Percentiles rank a stretch among this genome's conserved stretches.
phyloP scores from a whole-genome alignment of 257 asterid species.

The Mentha longifolia region DNA sequence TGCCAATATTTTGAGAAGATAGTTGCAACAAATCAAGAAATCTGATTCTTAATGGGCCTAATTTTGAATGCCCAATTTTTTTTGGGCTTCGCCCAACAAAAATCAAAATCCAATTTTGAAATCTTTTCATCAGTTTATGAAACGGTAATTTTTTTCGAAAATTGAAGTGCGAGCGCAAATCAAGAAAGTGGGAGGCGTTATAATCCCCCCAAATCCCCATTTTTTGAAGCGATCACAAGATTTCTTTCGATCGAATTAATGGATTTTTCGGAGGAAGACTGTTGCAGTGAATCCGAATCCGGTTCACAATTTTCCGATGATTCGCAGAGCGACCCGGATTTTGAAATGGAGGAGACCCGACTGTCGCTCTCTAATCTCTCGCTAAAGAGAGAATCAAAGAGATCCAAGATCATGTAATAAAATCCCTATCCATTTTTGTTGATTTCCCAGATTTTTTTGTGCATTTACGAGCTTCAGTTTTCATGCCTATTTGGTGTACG shows the following conservation, averaged over 20 bases:
- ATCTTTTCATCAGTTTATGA: background rate
- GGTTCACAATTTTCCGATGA: slow-evolving; percentile 55
- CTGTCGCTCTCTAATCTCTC: slow-evolving; percentile 59
- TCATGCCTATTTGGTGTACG: background rate
- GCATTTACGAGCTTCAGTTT: background rate
- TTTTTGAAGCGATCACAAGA: slow-evolving; percentile 15
- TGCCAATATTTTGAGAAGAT: too few species aligned
- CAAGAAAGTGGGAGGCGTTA: background rate
- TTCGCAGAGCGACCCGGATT: slow-evolving; percentile 58
- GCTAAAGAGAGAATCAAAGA: slow-evolving; percentile 39
- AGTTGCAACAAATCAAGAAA: too few species aligned
- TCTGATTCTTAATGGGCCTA: too few species aligned
- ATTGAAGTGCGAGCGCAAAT: background rate
- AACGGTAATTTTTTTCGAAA: slow-evolving; percentile 33
- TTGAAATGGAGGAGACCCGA: slow-evolving; percentile 54
- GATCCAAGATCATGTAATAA: slow-evolving; percentile 34
- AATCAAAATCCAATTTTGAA: background rate
- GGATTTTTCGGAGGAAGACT: slow-evolving; percentile 33
- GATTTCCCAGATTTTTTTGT: background rate
- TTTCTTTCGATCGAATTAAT: slow-evolving; percentile 27
- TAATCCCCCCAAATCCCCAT: slow-evolving; percentile 20
- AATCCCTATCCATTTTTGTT: background rate
- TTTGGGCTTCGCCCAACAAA: background rate
- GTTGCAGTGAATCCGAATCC: slow-evolving; percentile 39
- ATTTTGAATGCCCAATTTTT: too few species aligned